phyloP scores from a whole-genome alignment of 805 yeast genomes.

The Starmerella floris region DNA sequence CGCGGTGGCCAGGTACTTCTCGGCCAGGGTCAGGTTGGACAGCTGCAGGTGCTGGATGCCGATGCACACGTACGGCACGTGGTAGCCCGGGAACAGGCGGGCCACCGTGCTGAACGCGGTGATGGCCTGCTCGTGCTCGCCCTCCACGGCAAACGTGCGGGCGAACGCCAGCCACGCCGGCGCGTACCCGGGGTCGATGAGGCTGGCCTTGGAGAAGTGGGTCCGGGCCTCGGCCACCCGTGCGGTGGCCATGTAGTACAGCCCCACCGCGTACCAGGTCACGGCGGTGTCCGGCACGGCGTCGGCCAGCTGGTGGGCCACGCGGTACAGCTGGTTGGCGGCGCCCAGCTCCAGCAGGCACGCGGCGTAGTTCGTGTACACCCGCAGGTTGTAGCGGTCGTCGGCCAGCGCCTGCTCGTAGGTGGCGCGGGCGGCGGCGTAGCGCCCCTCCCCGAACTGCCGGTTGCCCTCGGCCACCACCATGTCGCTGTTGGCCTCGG shows the following conservation, averaged over 20 bases:
- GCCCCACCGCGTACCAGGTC: slow-evolving; percentile 88
- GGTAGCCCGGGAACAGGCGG: slow-evolving; percentile 60
- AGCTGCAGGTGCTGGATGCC: slow-evolving; percentile 95
- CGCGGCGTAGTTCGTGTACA: slow-evolving; percentile 67
- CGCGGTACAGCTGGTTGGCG: slow-evolving; percentile 60
- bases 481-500: slow-evolving; percentile 50
- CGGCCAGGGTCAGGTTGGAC: slow-evolving; percentile 69
- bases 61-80: slow-evolving; percentile 72
- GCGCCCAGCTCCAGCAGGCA: slow-evolving; percentile 77
- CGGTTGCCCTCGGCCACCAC: slow-evolving; percentile 55
- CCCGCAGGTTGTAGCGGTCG: slow-evolving; percentile 60
- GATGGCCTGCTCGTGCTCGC: slow-evolving; percentile 98
- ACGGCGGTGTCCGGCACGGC: slow-evolving; percentile 65
- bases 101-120: slow-evolving; percentile 96
- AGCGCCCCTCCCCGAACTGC: slow-evolving; percentile 61
- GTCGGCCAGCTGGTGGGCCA: slow-evolving; percentile 78
- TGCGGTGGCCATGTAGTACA: slow-evolving; percentile 65
- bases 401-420: slow-evolving; percentile 41
- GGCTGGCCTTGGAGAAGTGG: slow-evolving; percentile 77
- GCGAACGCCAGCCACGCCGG: slow-evolving; percentile 98
- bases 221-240: slow-evolving; percentile 72
- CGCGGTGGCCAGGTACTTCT: slow-evolving; percentile 68
- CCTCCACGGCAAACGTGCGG: slow-evolving; percentile 92
- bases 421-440: slow-evolving; percentile 56
- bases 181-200: slow-evolving; percentile 77